Evolutionary conservation across 2,329 filamentous ascomycete genomes (phyloP).

Genomic region (Thelonectria discophora): DNA sequence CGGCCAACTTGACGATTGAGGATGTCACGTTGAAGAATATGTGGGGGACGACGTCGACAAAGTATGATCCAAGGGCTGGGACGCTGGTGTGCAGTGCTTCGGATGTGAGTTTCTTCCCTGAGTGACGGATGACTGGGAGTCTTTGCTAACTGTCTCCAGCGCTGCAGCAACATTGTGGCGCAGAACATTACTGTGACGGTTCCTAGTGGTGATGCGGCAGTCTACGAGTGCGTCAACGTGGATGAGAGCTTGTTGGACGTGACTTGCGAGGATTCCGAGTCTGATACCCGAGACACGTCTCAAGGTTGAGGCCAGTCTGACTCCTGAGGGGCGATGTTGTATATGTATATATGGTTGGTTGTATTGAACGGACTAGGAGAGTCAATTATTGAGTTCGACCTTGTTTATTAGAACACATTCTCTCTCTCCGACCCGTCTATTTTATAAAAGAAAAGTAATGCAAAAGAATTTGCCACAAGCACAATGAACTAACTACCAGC

Average conservation of each 20-base stretch:
- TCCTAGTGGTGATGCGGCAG: slow-evolving; percentile 34
- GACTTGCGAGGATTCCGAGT: slow-evolving; percentile 27
- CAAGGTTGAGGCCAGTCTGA: slow-evolving; percentile 16
- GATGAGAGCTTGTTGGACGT: slow-evolving; percentile 29
- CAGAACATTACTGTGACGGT: slow-evolving; percentile 37
- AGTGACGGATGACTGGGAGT: rapidly evolving
- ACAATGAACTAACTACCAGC: not conserved
- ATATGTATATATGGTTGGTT: not conserved
- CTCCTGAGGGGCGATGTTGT: no score
- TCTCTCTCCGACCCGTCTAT: no score
- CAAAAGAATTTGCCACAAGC: not conserved
- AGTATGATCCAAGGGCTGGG: slow-evolving; percentile 43
- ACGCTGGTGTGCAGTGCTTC: slow-evolving; percentile 43
- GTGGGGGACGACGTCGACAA: slow-evolving; percentile 42
- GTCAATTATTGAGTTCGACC: no score
- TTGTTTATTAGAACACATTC: no score
- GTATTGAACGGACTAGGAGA: not conserved
- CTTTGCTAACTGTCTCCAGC: slow-evolving; percentile 23
- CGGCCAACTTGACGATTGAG: slow-evolving; percentile 41
- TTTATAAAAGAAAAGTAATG: no score
- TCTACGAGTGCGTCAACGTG: slow-evolving; percentile 39
- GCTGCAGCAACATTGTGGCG: slow-evolving; percentile 37
- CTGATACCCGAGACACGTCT: slow-evolving; percentile 28
- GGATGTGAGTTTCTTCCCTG: slow-evolving; percentile 28
- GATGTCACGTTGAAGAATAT: slow-evolving; percentile 44